Evolutionary conservation across 2,329 filamentous ascomycete species (phyloP), one percentile per base, ranked within the genome.

Genomic region (Ophiocordyceps camponoti-leonardi): DNA sequence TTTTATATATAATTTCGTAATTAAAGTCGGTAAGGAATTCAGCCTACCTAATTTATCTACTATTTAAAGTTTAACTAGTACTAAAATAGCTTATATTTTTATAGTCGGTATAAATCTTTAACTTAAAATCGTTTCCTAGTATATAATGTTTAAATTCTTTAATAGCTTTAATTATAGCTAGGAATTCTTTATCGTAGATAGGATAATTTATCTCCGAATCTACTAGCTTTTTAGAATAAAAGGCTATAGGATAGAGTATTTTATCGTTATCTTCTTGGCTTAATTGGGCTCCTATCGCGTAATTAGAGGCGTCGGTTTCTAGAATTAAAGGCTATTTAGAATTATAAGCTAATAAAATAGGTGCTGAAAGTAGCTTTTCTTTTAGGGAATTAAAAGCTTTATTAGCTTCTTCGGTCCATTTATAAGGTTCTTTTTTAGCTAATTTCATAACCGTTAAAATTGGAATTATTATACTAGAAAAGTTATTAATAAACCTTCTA

Each of bases 131-230:
- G 20, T 20, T 53, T 46, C 30, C 35, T 22, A 43, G 23, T 13
- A 54, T 18, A 26, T 57, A 55, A 18, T 53, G 45, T 48, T 44
- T 43, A 31, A 50, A 58, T 50, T 56, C 46, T 22, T 57, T 50
- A 48, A 56, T 53, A 18, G 33, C 20, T 43, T 54, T 50, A 43
- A 54, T 44, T 23, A 57, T 56, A 10, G 41, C 39, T 20, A 55
- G 44, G 19, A 57, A 50, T 51, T 54, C 48, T 44, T 55, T 53
- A 44, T 54, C 45, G 42, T 55, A 51, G 12, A 53, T 53, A 26
- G 26, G n/a, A 28, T 56, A 56, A 12, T 57, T 56, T 35, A 54
- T 39, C 47, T 56, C 28, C 4, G 12, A 18, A 13, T 19, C 14
- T 19, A 31, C 28, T 43, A 43, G 42, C 26, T 43, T 43, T n/a